phyloP scores from a whole-genome alignment of 495 filamentous ascomycete species.

The Penicillium waksmanii region DNA sequence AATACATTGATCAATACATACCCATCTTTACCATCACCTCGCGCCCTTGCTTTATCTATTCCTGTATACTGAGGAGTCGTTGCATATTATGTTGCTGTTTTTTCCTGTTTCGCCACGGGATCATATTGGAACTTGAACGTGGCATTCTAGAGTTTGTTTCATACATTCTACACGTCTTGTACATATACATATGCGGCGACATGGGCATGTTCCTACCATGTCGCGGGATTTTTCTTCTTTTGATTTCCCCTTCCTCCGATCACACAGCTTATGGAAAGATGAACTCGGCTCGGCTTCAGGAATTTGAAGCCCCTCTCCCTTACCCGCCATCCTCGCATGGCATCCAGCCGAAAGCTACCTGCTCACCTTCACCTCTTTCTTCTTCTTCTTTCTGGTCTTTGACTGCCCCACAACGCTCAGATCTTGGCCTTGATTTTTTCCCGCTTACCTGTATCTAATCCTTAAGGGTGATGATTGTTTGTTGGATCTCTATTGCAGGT shows the following conservation, averaged over 20 bases:
- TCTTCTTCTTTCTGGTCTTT: constrained; percentile 3
- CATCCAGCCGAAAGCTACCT: background rate
- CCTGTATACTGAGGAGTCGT: constrained; percentile 24
- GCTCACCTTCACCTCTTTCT: background rate
- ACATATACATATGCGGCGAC: constrained; percentile 29
- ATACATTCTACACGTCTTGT: constrained; percentile 35
- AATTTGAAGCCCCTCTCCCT: no score
- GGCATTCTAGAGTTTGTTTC: constrained; percentile 28
- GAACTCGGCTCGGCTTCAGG: background rate
- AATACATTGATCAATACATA: constrained; percentile 1
- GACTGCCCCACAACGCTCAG: background rate
- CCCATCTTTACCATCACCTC: constrained; percentile 2
- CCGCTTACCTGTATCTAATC: constrained; percentile 36
- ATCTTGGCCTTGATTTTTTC: constrained; percentile 6
- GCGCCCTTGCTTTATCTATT: constrained; percentile 22
- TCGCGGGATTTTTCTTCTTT: constrained; percentile 2
- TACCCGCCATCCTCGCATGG: background rate
- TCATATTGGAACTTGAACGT: constrained; percentile 18
- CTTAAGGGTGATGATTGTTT: constrained; percentile 24
- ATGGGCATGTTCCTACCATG: constrained; percentile 9
- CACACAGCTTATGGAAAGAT: background rate
- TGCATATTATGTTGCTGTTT: constrained; percentile 29
- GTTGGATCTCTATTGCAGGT: constrained; percentile 17
- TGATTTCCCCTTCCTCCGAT: background rate
- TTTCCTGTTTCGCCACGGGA: constrained; percentile 12